Conservation (phyloP, 2,329 filamentous ascomycete genomes). For the Fulvia fulva region DNA sequence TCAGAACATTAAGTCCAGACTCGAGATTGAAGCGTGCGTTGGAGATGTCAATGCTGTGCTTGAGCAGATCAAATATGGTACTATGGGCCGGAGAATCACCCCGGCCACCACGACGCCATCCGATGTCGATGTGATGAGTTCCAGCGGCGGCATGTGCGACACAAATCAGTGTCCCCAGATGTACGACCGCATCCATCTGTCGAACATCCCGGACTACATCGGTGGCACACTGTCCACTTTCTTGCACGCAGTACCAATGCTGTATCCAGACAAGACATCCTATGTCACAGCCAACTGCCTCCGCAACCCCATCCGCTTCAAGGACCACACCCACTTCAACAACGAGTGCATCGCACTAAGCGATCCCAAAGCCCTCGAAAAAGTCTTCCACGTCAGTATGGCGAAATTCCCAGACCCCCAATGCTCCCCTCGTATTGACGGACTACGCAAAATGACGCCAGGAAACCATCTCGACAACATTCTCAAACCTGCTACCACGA, state of each 20-base stretch:
- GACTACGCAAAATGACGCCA: too few species aligned
- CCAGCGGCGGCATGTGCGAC: too few species aligned
- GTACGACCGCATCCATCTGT: slow-evolving; percentile 15
- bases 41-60: slow-evolving; percentile 11
- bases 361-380: slow-evolving; percentile 1
- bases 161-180: not conserved
- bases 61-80: slow-evolving; percentile 11
- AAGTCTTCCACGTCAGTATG: slow-evolving; percentile 8
- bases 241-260: slow-evolving; percentile 4
- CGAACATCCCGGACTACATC: slow-evolving; percentile 15
- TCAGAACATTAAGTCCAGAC: not conserved
- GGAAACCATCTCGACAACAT: too few species aligned
- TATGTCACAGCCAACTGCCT: slow-evolving; percentile 8
- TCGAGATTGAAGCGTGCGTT: slow-evolving; percentile 8
- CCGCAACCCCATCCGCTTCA: slow-evolving; percentile 10
- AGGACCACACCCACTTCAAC: slow-evolving; percentile 1
- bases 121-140: not conserved
- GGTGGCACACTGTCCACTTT: slow-evolving; percentile 7
- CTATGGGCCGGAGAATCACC: slow-evolving; percentile 5
- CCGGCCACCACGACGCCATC: not conserved
- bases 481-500: too few species aligned
- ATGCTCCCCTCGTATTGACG: too few species aligned
- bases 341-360: slow-evolving; percentile 8
- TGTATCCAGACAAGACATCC: slow-evolving; percentile 1
- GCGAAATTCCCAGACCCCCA: too few species aligned